phyloP scores from a whole-genome alignment of 176 grass and related monocot species.

The Sorghum bicolor region Sorghum_bicolor_NCBIv3 NC_012878.2:58073501-58074000 shows the following conservation, averaged over 20 bases:
- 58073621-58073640: too few species aligned
- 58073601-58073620: too few species aligned
- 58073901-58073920: neutral
- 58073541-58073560: too few species aligned
- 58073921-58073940: neutral
- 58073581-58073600: too few species aligned
- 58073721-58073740: neutral
- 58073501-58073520: too few species aligned
- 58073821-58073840: neutral
- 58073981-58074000: slow-evolving; percentile 22
- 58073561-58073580: too few species aligned
- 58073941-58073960: neutral
- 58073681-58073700: neutral
- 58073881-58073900: neutral
- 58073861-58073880: neutral
- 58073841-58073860: slow-evolving; percentile 7
- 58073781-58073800: neutral
- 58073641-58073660: too few species aligned
- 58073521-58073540: too few species aligned
- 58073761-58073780: neutral
- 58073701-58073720: neutral
- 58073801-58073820: neutral
- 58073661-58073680: too few species aligned
- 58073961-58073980: neutral
- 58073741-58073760: neutral